phyloP scores from a whole-genome alignment of 2,329 filamentous ascomycete genomes.

The Ophiostoma ulmi region DNA sequence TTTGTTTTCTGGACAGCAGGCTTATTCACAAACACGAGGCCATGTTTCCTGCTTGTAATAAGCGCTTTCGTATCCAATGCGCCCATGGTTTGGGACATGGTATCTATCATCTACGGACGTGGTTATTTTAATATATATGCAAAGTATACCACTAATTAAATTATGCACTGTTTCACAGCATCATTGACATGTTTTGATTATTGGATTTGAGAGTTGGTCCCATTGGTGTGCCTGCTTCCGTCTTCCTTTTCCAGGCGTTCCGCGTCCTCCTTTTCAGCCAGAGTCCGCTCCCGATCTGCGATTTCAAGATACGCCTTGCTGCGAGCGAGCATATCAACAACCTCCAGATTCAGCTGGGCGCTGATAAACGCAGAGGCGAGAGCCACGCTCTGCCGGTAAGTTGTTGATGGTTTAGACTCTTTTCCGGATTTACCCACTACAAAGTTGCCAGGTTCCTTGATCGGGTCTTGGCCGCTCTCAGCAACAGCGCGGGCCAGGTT shows the following conservation, averaged over 20 bases:
- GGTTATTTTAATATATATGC: background rate
- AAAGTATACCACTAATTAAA: background rate
- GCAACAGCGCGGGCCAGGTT: constrained; percentile 34
- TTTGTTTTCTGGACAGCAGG: background rate
- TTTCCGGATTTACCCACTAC: too few species aligned
- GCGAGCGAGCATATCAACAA: constrained; percentile 40
- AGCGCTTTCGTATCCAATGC: background rate
- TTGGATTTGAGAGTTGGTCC: background rate
- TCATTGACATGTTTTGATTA: background rate
- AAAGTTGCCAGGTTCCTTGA: constrained; percentile 2
- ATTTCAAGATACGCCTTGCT: constrained; percentile 40
- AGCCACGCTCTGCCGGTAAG: constrained; percentile 33
- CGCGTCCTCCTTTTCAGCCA: constrained; percentile 33
- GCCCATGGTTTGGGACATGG: background rate
- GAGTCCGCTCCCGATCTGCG: constrained; percentile 37
- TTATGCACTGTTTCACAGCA: background rate
- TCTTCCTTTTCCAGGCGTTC: constrained; percentile 19
- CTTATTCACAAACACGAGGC: background rate
- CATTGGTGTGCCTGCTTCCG: background rate
- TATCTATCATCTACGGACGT: background rate
- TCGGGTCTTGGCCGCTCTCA: background rate
- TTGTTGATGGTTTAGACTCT: constrained; percentile 7
- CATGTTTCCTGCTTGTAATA: background rate
- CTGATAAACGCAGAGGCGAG: constrained; percentile 29
- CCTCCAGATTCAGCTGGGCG: constrained; percentile 32